phyloP scores from a whole-genome alignment of 2,329 filamentous ascomycete genomes.

The Pyrenochaeta sp. region DNA sequence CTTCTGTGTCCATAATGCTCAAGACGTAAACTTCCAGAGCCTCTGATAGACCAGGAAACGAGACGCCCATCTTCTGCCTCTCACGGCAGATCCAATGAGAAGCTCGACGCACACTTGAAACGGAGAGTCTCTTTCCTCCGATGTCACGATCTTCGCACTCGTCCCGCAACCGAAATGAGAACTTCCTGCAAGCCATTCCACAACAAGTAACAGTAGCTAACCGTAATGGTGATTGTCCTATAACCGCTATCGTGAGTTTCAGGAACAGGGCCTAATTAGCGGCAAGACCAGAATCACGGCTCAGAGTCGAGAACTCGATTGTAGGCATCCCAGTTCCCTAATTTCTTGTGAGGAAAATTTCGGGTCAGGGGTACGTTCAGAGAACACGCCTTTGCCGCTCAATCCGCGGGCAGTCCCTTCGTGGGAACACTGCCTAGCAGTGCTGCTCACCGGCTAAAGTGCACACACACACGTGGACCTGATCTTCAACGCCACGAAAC shows the following conservation, averaged over 20 bases:
- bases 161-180: slow-evolving; percentile 32
- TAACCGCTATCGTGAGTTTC: slow-evolving; percentile 4
- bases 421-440: slow-evolving; percentile 14
- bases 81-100: slow-evolving; percentile 4
- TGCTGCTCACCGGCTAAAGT: slow-evolving; percentile 27
- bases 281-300: slow-evolving; percentile 1
- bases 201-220: slow-evolving; percentile 15
- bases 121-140: slow-evolving; percentile 9
- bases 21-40: not conserved
- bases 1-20: too few species aligned
- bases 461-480: slow-evolving; percentile 26
- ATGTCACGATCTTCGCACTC: slow-evolving; percentile 28
- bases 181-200: slow-evolving; percentile 14
- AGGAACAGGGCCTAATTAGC: not conserved
- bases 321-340: too few species aligned
- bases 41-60: slow-evolving; percentile 1
- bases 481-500: slow-evolving; percentile 26
- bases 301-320: not conserved
- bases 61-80: slow-evolving; percentile 6
- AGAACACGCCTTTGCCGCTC: slow-evolving; percentile 22
- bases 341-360: slow-evolving; percentile 2
- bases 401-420: slow-evolving; percentile 20
- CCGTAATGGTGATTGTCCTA: slow-evolving; percentile 7
- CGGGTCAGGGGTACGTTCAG: slow-evolving; percentile 6
- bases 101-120: slow-evolving; percentile 4